Evolutionary conservation across 2,329 filamentous ascomycete genomes (phyloP).

Genomic region (Phyllosticta citrichinensis): DNA sequence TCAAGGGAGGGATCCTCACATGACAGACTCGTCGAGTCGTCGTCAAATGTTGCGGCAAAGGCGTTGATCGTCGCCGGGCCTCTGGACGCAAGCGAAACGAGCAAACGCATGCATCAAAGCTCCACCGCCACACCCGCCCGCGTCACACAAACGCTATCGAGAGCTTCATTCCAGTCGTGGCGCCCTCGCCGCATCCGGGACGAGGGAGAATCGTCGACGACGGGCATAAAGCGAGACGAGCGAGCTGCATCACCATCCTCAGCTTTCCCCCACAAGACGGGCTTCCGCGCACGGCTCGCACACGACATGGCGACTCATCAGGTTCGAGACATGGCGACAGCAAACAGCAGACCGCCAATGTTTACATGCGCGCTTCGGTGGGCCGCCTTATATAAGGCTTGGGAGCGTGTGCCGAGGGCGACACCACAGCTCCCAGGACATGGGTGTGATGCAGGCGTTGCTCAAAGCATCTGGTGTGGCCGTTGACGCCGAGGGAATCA

Average conservation of each 20-base stretch:
- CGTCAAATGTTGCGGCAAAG: conserved; percentile 6
- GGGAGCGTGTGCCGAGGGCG: not conserved
- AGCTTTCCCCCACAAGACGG: too few relatives aligned
- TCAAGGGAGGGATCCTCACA: not conserved
- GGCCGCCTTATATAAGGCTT: not conserved
- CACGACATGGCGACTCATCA: not conserved
- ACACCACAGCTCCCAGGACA: not conserved
- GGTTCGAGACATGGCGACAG: not conserved
- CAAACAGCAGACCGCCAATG: not conserved
- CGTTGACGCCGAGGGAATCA: not conserved
- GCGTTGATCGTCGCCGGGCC: conserved; percentile 10
- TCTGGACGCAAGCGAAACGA: not conserved
- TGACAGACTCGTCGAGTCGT: not conserved
- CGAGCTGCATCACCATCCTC: not conserved
- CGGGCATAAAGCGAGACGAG: not conserved
- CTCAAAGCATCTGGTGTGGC: not conserved
- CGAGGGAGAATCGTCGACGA: not conserved
- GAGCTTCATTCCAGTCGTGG: not conserved
- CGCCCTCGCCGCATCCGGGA: not conserved
- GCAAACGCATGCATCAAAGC: not conserved
- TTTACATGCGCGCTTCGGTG: not conserved
- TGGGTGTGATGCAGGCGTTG: not conserved
- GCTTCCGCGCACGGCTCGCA: not conserved
- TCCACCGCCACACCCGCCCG: conserved; percentile 6
- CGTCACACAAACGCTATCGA: conserved; percentile 11